Conservation (phyloP, 768 basidiomycete genomes). For the Amanita subjunquillea region DNA sequence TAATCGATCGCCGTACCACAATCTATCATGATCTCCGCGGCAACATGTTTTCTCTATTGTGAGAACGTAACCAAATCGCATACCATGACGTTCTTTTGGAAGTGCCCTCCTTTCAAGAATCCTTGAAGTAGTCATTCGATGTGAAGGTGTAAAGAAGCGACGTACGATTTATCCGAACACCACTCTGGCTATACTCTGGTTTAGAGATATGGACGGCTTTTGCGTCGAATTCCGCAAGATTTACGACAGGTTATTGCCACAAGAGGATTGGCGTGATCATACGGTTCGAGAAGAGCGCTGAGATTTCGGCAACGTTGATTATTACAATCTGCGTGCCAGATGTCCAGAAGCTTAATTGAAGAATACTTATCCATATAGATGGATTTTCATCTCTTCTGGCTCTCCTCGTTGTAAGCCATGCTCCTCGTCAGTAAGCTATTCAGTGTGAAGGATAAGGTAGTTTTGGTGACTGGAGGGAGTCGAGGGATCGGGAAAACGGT, state of each 20-base stretch:
- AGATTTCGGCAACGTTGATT: neutral
- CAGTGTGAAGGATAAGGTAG: constrained; percentile 39
- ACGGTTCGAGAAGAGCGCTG: neutral
- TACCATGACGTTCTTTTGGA: neutral
- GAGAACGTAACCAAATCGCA: neutral
- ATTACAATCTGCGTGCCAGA: neutral
- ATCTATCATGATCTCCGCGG: neutral
- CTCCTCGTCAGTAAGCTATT: constrained; percentile 24
- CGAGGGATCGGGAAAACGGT: constrained; percentile 62
- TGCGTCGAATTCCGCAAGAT: neutral
- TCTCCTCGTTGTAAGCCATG: neutral
- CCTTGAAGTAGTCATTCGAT: neutral
- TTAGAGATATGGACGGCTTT: neutral
- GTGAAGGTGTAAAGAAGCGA: neutral
- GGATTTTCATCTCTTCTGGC: neutral
- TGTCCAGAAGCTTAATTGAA: neutral
- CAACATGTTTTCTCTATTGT: neutral
- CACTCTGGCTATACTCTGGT: neutral
- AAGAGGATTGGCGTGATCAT: neutral
- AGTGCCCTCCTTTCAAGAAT: neutral
- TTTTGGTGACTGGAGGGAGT: constrained; percentile 58
- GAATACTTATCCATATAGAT: neutral
- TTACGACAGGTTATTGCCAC: neutral
- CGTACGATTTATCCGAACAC: neutral
- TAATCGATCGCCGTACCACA: neutral